phyloP scores from a whole-genome alignment of 768 basidiomycete species.

The Tricholoma sp. region DNA sequence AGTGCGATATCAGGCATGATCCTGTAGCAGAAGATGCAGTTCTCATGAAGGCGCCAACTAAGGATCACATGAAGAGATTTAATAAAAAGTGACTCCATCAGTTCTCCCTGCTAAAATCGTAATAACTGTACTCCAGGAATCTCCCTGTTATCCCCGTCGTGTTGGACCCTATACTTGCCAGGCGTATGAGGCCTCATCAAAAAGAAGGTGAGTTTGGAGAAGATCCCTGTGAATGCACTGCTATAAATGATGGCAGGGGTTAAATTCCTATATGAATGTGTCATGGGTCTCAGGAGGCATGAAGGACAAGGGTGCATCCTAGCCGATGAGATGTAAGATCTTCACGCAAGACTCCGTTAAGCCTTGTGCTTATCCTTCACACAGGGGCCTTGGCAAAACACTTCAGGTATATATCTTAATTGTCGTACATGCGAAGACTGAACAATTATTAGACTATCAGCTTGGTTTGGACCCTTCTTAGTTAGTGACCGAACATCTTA shows the following conservation, averaged over 20 bases:
- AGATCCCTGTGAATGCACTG: neutral
- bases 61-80: slow-evolving; percentile 57
- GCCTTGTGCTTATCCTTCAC: slow-evolving; percentile 9
- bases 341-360: slow-evolving; percentile 3
- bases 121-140: slow-evolving; percentile 35
- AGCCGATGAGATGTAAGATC: slow-evolving; percentile 85
- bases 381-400: slow-evolving; percentile 95
- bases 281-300: slow-evolving; percentile 90
- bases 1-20: slow-evolving; percentile 52
- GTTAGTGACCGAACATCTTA: slow-evolving; percentile 36
- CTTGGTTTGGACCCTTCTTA: slow-evolving; percentile 89
- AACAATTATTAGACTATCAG: slow-evolving; percentile 66
- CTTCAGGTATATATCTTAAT: slow-evolving; percentile 48
- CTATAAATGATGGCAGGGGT: slow-evolving; percentile 41
- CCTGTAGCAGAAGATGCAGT: slow-evolving; percentile 73
- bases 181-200: slow-evolving; percentile 83
- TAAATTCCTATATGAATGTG: slow-evolving; percentile 90
- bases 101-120: slow-evolving; percentile 1
- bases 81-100: slow-evolving; percentile 58
- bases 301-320: slow-evolving; percentile 94
- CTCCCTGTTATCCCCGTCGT: slow-evolving; percentile 75
- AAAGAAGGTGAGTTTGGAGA: slow-evolving; percentile 55
- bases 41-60: slow-evolving; percentile 77
- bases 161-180: slow-evolving; percentile 78
- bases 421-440: neutral